Evolutionary conservation across 352 stramenopile species (phyloP), one percentile per base, ranked within the genome.

Genomic region (Phytopythium chamaehyphon): DNA sequence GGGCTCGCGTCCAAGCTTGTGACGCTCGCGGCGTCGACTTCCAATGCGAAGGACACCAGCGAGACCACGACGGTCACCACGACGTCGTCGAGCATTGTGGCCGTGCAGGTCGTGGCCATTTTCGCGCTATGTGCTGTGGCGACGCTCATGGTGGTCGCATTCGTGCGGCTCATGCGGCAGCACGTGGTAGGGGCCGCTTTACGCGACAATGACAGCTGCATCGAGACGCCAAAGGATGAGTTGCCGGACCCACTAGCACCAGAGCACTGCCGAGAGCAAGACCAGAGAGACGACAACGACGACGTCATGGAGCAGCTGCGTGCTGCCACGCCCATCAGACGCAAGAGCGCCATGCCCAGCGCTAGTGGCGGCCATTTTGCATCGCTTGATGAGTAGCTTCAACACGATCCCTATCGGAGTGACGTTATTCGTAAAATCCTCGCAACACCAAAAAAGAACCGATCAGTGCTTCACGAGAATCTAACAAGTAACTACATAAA

Each of bases 41-140:
- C 28, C 8, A 40, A 26, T 12, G 26, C 45, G n/a, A 21, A 39
- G 2, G 9, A 19, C n/a, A 23, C 11, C 6, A 36, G 35, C 5
- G 42, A 40, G 0, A 19, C 28, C 15, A 12, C 19, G n/a, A 51
- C 45, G 10, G 45, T 40, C 37, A 9, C 18, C 37, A 42, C 15
- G 24, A 51, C 16, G 1, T 28, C 42, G 62, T 83, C 89, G 39
- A 76, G 83, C 43, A 88, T 68, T 55, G 86, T 63, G 24, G 73
- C 76, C 10, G 75, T 51, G 16, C 28, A 51, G 28, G 45, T 51
- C 45, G 24, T 51, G n/a, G 45, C 45, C 28, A 21, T 51, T 6
- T 51, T 51, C 14, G 45, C 45, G n/a, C 45, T 51, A 5, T 51
- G 45, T 18, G 45, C 45, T 14, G 28, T 51, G 9, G 45, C 28